Evolutionary conservation across 2,329 filamentous ascomycete genomes (phyloP), one percentile per base, ranked within the genome.

Genomic region (Teratosphaeria pseudoeucalypti): DNA sequence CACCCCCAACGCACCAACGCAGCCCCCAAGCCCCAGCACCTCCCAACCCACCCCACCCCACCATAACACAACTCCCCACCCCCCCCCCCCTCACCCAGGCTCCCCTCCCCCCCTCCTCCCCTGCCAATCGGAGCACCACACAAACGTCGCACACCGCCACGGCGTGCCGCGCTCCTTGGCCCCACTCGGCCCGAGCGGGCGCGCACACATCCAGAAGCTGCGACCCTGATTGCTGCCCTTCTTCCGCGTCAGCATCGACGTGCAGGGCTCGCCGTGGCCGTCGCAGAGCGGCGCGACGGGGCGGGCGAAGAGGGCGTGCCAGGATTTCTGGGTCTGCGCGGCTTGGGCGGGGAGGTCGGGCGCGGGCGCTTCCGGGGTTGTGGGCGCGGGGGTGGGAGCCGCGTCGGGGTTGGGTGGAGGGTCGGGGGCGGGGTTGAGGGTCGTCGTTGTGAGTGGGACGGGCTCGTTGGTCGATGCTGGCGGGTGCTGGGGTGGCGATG

Each of bases 91-190:
- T 49, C 43, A 49, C 4, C n/a, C 43, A 49, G 43, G 43, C 43
- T 49, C 43, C 43, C 6, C 52, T 27, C 55, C 55, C 6, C 39
- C 57, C 43, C 58, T 61, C 52, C 61, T 64, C 59, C 69, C 70
- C 69, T 81, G 84, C 83, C 81, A 85, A 69, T 86, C 83, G 66
- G 79, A 85, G 53, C 77, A 79, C 84, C 84, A 86, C 53, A 85
- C 90, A 67, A 96, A 96, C 0, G 90, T 96, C 2, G 82, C 79
- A 73, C 92, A 97, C 52, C 90, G 84, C 90, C 92, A 96, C 70
- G 94, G 81, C 0, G 90, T 91, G 2, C 86, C 87, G 61, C 79
- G 87, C 73, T 95, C 92, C 71, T 94, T 94, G 66, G 87, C 83
- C 0, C 91, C 94, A 27, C 86, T 89, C 1, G 91, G 91, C 0